phyloP scores from a whole-genome alignment of 2,329 filamentous ascomycete genomes.

The Dactylellina drechsleri region DNA sequence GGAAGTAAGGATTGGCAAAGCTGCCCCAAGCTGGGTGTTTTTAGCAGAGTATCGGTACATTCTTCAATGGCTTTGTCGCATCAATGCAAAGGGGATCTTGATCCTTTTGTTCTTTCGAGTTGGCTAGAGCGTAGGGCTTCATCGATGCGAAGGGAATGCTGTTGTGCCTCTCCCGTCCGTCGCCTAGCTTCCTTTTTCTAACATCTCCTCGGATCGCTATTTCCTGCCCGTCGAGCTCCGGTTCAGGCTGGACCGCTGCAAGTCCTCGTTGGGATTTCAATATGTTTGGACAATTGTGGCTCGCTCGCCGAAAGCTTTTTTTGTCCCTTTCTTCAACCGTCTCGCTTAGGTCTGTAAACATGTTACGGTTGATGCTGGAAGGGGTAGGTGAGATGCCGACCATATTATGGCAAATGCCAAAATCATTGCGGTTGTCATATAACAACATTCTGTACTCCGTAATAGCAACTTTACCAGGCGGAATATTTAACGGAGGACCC shows the following conservation, averaged over 20 bases:
- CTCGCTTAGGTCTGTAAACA: neutral
- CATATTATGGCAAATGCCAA: slow-evolving; percentile 18
- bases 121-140: slow-evolving; percentile 19
- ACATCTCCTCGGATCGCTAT: slow-evolving; percentile 27
- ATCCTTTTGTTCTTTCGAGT: slow-evolving; percentile 20
- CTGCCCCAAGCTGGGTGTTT: no score
- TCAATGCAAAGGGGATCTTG: slow-evolving; percentile 5
- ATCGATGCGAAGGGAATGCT: slow-evolving; percentile 27
- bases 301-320: slow-evolving; percentile 19
- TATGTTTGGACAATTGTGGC: neutral
- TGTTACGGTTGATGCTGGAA: slow-evolving; percentile 27
- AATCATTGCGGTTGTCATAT: slow-evolving; percentile 42
- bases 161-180: slow-evolving; percentile 47
- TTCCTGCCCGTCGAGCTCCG: slow-evolving; percentile 49
- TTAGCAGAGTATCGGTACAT: slow-evolving; percentile 31
- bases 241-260: slow-evolving; percentile 45
- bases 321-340: neutral
- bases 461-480: slow-evolving; percentile 24
- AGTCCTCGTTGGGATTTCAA: slow-evolving; percentile 19
- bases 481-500: slow-evolving; percentile 22
- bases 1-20: no score
- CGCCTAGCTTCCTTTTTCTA: slow-evolving; percentile 40
- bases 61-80: slow-evolving; percentile 2
- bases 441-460: slow-evolving; percentile 44
- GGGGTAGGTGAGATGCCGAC: slow-evolving; percentile 37